Base-by-base conservation (phyloP, 331 rosid species). In the Pyrus hybrid region DNA sequence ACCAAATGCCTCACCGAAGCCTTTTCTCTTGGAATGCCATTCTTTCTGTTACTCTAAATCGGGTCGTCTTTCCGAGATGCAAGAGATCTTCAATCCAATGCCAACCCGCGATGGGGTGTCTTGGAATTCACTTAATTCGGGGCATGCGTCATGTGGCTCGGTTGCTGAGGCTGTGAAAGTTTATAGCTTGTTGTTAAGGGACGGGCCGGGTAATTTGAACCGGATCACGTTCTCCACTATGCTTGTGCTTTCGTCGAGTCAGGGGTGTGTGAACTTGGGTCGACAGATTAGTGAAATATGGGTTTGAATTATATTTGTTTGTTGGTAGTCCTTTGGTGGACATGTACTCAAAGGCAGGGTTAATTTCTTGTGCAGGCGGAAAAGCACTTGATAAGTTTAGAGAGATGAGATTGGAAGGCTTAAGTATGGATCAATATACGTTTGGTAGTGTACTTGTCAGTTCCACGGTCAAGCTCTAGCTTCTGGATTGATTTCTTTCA, bases 271-370 rank as follows among this genome's bases (percentile, higher is more conserved):
- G 68, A 68, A 56, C 37, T 80, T 92, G 86, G 97, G 97, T 26
- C 70, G 77, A 66, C 93, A 90, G 83, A 69, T 92, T 79, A 21
- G 80, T 84, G 81, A 88, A 85, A 80, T 88, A 88, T 66, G 93
- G 97, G 74, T 92, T 85, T 8, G 82, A 68, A 80, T 77, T 79
- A 3, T 83, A 84, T 83, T 78, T 84, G 73, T 88, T 88, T 76
- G 93, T 92, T 29, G 93, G 91, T 43, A 84, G 96, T 80, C 96
- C 97, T 51, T 77, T 92, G 80, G 84, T 92, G 61, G 91, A 85
- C 73, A 90, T 92, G 96, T 92, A 90, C 79, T 80, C 91, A 0
- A 92, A 87, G 76, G 76, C 78, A 18, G 92, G 91, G 14, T 12
- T 75, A 10, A 76, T 92, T 51, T 33, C 30, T 77, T 88, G 91